Conservation (phyloP, 805 yeast genomes). For the Kluyveromyces siamensis region DNA sequence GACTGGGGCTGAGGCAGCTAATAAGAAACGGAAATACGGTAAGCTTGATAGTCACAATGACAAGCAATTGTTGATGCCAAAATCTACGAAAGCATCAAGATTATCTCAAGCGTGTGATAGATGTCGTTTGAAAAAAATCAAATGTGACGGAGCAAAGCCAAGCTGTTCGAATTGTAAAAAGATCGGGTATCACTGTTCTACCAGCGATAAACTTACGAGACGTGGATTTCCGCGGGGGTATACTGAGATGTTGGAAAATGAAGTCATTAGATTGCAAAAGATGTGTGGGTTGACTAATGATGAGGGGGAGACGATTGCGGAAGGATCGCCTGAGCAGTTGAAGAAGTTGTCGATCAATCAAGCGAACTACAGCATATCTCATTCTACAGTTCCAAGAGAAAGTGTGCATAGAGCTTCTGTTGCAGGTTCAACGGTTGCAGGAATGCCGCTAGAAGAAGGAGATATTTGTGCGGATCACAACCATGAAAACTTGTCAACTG, state of each 20-base stretch:
- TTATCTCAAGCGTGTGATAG: conserved; percentile 78
- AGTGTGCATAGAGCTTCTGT: not conserved
- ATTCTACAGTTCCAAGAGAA: not conserved
- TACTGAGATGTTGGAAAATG: conserved; percentile 63
- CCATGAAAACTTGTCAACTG: not conserved
- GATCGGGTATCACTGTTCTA: conserved; percentile 59
- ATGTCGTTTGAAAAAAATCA: conserved; percentile 66
- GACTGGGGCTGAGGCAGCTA: not conserved
- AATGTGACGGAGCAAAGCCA: conserved; percentile 66
- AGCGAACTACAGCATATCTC: not conserved
- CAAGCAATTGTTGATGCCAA: conserved; percentile 14
- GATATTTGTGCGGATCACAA: conserved; percentile 3
- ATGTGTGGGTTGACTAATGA: conserved; percentile 5
- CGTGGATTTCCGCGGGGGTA: conserved; percentile 77
- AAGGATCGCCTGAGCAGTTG: conserved; percentile 1
- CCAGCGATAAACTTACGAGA: conserved; percentile 65
- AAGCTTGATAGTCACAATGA: conserved; percentile 17
- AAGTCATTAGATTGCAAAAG: conserved; percentile 51
- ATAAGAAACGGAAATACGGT: not conserved
- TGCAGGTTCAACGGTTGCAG: conserved; percentile 1
- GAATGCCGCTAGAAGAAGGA: not conserved
- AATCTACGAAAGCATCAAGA: conserved; percentile 27
- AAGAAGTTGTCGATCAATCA: not conserved
- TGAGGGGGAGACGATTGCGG: conserved; percentile 1
- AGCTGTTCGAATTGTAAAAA: conserved; percentile 57